phyloP scores from a whole-genome alignment of 768 basidiomycete genomes.

The Collybia sordida region DNA sequence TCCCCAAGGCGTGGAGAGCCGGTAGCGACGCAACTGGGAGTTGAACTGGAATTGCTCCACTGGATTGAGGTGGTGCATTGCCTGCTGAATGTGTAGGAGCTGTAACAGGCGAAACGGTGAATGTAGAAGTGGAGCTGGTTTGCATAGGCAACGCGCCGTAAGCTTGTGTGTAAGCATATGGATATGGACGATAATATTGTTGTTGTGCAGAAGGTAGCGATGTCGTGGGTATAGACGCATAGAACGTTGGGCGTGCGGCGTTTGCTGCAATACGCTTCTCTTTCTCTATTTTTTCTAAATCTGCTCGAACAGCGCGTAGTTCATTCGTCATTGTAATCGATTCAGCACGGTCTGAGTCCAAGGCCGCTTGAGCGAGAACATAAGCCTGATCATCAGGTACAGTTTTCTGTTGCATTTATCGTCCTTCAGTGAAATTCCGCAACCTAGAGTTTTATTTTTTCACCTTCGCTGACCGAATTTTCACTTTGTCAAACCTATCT shows the following conservation, averaged over 20 bases:
- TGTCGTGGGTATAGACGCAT: conserved; percentile 27
- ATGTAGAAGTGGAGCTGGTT: conserved; percentile 31
- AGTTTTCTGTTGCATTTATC: conserved; percentile 43
- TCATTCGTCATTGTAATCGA: conserved; percentile 56
- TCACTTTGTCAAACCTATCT: conserved; percentile 56
- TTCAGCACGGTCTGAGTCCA: conserved; percentile 69
- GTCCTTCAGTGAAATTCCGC: not conserved
- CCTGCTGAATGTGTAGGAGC: conserved; percentile 24
- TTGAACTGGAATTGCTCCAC: conserved; percentile 60
- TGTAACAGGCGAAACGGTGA: conserved; percentile 24
- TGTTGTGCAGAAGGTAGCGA: conserved; percentile 35
- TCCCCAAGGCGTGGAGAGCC: conserved; percentile 69
- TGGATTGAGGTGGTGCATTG: conserved; percentile 35
- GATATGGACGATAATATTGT: conserved; percentile 65
- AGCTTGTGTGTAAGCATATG: conserved; percentile 63
- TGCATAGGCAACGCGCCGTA: conserved; percentile 36
- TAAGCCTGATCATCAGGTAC: conserved; percentile 66
- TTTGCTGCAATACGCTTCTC: conserved; percentile 57
- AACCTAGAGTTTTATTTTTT: not conserved
- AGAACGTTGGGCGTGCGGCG: conserved; percentile 43
- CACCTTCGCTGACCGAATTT: conserved; percentile 60
- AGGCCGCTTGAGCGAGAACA: conserved; percentile 57
- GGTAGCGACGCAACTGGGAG: conserved; percentile 67
- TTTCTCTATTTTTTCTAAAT: conserved; percentile 67
- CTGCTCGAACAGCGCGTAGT: conserved; percentile 58